Base-by-base conservation (phyloP, 164 flowering plant species). In the Chimonanthus praecox region DNA sequence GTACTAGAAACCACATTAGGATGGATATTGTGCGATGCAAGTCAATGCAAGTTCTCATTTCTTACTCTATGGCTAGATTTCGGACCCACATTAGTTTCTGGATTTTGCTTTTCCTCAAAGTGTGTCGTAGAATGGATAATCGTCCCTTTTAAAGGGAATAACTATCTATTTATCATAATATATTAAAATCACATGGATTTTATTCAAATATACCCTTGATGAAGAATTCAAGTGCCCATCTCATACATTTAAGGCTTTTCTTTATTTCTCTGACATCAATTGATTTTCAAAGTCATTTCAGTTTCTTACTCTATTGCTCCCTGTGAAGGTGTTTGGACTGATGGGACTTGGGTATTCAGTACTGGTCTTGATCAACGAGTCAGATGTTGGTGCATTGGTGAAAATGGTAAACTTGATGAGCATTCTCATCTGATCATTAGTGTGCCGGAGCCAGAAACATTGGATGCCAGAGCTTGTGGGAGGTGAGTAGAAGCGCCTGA, bases 311-410 rank as follows among this genome's bases (percentile, higher is more conserved):
- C 49, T 44, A 47, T 10, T 67, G 66, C 49, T 71, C 11, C 72
- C 68, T 73, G 4, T 83, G 81, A 64, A 96, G 99, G 97, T 68
- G 83, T 95, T 76, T 95, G 98, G 99, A 87, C 97, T 9, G 97
- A 96, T 75, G 99, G 97, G 51, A 78, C 47, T 67, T 94, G 97
- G 98, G 94, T 83, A 8, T 96, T 96, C 68, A 87, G 95, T 60
- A 87, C 92, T 64, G 99, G 99, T 75, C 98, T 96, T 74, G 99
- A 96, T 86, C 99, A 96, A 81, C 91, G 99, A 49, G 79, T 95
- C 67, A 81, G 99, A 58, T 89, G 97, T 78, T 95, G 99, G 99
- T 78, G 67, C 54, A 67, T 85, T 47, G 68, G 80, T 46, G 81
- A 82, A 46, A 71, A 68, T 64, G 85, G 92, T 54, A 85, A 82